Base-by-base conservation (phyloP, 768 basidiomycete species). In the Tephrocybe sp. region DNA sequence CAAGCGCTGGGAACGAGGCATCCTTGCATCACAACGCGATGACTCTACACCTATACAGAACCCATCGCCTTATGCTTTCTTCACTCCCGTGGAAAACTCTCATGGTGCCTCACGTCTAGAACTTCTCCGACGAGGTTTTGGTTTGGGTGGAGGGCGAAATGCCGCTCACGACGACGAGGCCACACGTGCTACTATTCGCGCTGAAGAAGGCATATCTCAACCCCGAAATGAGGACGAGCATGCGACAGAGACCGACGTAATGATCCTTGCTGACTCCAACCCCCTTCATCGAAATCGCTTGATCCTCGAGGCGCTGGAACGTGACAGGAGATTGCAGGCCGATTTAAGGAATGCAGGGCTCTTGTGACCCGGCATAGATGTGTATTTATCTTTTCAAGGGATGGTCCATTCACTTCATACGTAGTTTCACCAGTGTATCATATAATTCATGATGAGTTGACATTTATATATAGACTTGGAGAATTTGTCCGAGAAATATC, bases 1-100 rank as follows among this genome's bases (percentile, higher is more conserved):
- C 51, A 93, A 93, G 65, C 83, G 89, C 42, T 93, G 90, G 90
- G 91, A 93, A 65, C 76, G 80, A 51, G 82, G 86, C 14, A 86
- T 93, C 50, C 72, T 89, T 20, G 75, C 79, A 8, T 82, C 87
- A 5, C 79, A 80, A 55, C 72, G 64, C 37, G 68, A 72, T 14
- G 67, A 65, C 36, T 51, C 63, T 23, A 55, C 46, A 41, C 39
- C 60, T 52, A 51, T 58, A 56, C 17, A 62, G 56, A 55, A 42
- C 28, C 20, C 56, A 24, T 47, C 57, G 9, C 38, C 50, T 21
- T 57, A 57, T 14, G 49, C 65, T 30, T 55, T 75, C 23, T 53
- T 72, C 23, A 64, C 70, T 28, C 69, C 70, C 12, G 59, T 80
- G 43, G 76, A 78, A 37, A 63, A 63, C 11, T 51, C 78, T 45